Conservation (phyloP, 371 early-diverging fungal species). For the Mucor velutinosus region DNA sequence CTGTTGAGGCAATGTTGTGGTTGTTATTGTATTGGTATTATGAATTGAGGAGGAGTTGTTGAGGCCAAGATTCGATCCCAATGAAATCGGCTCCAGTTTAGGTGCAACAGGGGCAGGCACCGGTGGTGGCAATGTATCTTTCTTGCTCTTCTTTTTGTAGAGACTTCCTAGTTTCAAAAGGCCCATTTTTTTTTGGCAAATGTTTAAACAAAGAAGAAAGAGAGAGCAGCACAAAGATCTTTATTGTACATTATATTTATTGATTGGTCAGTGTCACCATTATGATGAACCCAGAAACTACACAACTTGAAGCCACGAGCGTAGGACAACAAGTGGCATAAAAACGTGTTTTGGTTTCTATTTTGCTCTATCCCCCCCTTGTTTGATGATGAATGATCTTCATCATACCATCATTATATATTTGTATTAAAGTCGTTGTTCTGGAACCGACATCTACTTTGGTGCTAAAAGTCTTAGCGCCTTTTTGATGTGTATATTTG, state of each 20-base stretch:
- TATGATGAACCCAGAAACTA: not conserved
- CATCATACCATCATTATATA: not conserved
- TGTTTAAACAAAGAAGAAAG: conserved; percentile 1
- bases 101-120: conserved; percentile 14
- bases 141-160: conserved; percentile 28
- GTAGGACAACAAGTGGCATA: conserved; percentile 1
- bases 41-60: conserved; percentile 7
- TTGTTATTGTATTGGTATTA: not conserved
- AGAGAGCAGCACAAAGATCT: conserved; percentile 11
- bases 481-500: too few relatives aligned
- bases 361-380: not conserved
- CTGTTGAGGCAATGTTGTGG: not conserved
- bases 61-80: conserved; percentile 28
- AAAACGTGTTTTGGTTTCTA: conserved; percentile 1
- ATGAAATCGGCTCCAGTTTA: conserved; percentile 22
- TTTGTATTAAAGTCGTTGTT: not conserved
- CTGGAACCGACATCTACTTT: not conserved
- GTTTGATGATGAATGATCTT: not conserved
- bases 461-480: too few relatives aligned
- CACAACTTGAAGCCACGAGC: conserved; percentile 4
- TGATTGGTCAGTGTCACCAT: not conserved
- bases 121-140: conserved; percentile 13
- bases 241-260: not conserved
- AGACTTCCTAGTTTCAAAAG: conserved; percentile 33
- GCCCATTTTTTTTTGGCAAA: conserved; percentile 24